Base-by-base conservation (phyloP, 2,329 filamentous ascomycete genomes). In the Coniella lustricola region DNA sequence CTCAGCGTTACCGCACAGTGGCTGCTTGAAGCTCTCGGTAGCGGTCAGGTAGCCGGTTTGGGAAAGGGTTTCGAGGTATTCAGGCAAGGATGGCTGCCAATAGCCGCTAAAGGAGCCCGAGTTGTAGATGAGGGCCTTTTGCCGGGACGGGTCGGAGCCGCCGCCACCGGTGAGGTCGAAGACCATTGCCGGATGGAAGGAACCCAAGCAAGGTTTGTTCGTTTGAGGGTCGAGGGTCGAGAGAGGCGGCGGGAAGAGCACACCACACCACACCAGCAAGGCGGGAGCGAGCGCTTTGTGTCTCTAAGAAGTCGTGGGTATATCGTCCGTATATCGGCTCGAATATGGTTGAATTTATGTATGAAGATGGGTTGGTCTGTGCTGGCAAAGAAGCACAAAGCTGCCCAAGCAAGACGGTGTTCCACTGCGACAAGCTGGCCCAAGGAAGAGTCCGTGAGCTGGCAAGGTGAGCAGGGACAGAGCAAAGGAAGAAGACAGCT, bases 1-100 rank as follows among this genome's bases (percentile, higher is more conserved):
- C 68, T 97, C 91, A 47, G 76, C 73, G 68, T 95, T 93, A 65
- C 85, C 81, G 70, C 91, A 97, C 66, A 96, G 73, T 50, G 87
- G 82, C 64, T 94, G 86, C 56, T 70, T 69, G 60, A 72, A 71
- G 25, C 65, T 53, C 48, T 64, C 58, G 25, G 68, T 66, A n/a
- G 74, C 68, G 52, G 66, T 74, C 53, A 88, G 76, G 66, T 87
- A 88, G 53, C 74, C 69, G 50, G 71, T 71, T 34, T 79, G 77
- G 10, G 29, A 7, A 25, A 42, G 40, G 46, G 82, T 69, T 54
- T 72, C 62, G 49, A 69, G 65, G 39, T 70, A 55, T 18, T 74
- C 69, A 13, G 51, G 35, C 18, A 29, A 20, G 17, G 44, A 33
- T 10, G 44, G 44, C 18, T 32, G 22, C 51, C 76, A 73, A 56